Conservation (phyloP, 2,329 filamentous ascomycete genomes). For the Pleoardoris graminearum region DNA sequence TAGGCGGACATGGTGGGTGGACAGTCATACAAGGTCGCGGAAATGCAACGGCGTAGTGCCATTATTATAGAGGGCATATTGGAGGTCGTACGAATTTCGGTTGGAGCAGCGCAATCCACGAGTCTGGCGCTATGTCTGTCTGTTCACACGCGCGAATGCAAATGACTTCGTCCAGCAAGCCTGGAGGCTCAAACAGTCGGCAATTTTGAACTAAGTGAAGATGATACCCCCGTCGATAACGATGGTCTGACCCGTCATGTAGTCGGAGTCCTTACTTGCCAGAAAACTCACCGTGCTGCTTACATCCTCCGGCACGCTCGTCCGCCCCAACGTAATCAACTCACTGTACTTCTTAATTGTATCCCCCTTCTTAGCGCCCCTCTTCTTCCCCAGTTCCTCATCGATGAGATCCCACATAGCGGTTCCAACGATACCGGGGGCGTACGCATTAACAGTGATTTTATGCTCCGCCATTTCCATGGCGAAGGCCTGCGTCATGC, state of each 20-base stretch:
- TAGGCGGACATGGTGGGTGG: background rate
- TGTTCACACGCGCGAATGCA: background rate
- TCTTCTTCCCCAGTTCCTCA: conserved; percentile 58
- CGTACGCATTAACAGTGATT: conserved; percentile 70
- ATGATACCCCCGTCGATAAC: conserved; percentile 65
- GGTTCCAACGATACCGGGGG: conserved; percentile 68
- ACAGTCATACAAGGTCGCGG: too few relatives aligned
- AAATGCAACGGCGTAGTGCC: too few relatives aligned
- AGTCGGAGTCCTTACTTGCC: conserved; percentile 62
- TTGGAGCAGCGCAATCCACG: background rate
- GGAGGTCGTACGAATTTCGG: background rate
- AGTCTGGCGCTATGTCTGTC: background rate
- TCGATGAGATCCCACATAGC: conserved; percentile 72
- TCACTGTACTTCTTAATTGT: conserved; percentile 61
- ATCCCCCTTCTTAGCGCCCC: conserved; percentile 56
- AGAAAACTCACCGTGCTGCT: conserved; percentile 65
- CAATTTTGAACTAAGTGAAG: conserved; percentile 41
- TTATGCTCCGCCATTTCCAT: conserved; percentile 66
- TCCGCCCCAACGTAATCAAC: conserved; percentile 60
- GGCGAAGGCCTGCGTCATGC: conserved; percentile 67
- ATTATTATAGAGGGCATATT: background rate
- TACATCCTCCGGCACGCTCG: conserved; percentile 66
- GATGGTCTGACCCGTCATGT: conserved; percentile 68
- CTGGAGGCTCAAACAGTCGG: background rate
- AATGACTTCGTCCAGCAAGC: background rate